phyloP scores from a whole-genome alignment of 2,329 filamentous ascomycete species.

The Blastomyces silverae region DNA sequence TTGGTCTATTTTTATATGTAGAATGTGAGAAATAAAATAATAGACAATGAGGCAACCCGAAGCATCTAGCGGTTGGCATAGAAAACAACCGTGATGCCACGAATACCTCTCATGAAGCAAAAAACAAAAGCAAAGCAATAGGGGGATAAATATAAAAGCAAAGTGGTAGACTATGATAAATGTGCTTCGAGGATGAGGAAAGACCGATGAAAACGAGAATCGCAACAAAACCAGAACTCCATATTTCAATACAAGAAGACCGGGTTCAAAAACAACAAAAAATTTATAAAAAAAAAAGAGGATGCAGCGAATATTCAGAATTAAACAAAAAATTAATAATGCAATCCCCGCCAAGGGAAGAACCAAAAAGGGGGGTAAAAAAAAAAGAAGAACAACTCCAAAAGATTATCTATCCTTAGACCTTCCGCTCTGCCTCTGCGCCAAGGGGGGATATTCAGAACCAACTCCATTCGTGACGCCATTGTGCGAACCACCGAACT shows the following conservation, averaged over 20 bases:
- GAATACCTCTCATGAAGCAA: background rate
- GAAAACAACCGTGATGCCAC: background rate
- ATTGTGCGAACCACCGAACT: background rate
- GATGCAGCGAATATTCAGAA: background rate
- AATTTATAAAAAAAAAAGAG: background rate
- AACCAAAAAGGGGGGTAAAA: background rate
- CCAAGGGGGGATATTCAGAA: background rate
- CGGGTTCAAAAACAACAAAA: background rate
- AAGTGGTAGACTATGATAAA: background rate
- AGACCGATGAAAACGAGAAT: background rate
- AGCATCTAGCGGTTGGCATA: background rate
- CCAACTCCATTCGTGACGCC: background rate
- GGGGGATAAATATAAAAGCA: background rate
- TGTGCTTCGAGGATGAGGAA: background rate
- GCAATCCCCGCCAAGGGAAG: background rate
- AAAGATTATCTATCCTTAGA: slow-evolving; percentile 6
- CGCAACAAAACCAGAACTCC: background rate
- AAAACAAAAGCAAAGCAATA: background rate
- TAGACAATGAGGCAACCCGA: background rate
- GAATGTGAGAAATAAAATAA: slow-evolving; percentile 2
- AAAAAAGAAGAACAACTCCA: background rate
- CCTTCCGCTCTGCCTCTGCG: background rate
- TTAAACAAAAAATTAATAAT: background rate
- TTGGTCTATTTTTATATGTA: slow-evolving; percentile 4
- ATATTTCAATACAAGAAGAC: background rate